Conservation (phyloP, 495 filamentous ascomycete genomes). For the Clavariopsis aquatica region DNA sequence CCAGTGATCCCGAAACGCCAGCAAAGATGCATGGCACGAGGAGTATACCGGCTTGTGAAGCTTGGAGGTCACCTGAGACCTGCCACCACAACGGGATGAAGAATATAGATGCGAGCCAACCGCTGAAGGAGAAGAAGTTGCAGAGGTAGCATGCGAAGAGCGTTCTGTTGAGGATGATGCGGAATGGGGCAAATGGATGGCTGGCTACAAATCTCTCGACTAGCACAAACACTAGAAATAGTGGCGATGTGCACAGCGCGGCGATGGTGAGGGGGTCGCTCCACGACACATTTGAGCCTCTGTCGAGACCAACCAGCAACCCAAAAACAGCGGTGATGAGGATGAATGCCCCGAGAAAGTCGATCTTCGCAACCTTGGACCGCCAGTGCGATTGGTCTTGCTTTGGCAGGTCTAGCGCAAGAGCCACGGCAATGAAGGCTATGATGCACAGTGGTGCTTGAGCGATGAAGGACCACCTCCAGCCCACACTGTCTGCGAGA, state of each 20-base stretch:
- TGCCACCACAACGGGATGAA: slow-evolving; percentile 82
- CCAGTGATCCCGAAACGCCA: slow-evolving; percentile 67
- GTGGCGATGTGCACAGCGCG: slow-evolving; percentile 55
- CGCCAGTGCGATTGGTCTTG: slow-evolving; percentile 59
- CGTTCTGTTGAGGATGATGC: slow-evolving; percentile 71
- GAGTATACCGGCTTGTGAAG: slow-evolving; percentile 64
- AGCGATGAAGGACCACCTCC: slow-evolving; percentile 78
- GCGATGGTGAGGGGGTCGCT: slow-evolving; percentile 58
- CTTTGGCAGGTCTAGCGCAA: slow-evolving; percentile 63
- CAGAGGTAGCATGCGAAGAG: slow-evolving; percentile 69
- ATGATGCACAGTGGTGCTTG: slow-evolving; percentile 71
- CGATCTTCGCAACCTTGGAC: slow-evolving; percentile 68
- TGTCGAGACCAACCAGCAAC: slow-evolving; percentile 74
- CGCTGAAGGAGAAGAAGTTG: slow-evolving; percentile 76
- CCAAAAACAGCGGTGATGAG: slow-evolving; percentile 69
- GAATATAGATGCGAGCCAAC: slow-evolving; percentile 66
- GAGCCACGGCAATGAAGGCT: slow-evolving; percentile 64
- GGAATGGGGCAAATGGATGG: slow-evolving; percentile 78
- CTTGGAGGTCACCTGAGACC: slow-evolving; percentile 66
- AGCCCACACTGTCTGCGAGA: slow-evolving; percentile 73
- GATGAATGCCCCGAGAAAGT: slow-evolving; percentile 73
- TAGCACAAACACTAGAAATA: slow-evolving; percentile 69
- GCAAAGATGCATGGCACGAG: slow-evolving; percentile 67
- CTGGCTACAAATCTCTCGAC: slow-evolving; percentile 71
- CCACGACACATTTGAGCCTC: slow-evolving; percentile 76